Evolutionary conservation across 169 alveolate species (phyloP).

Genomic region (Plasmodium gallinaceum): DNA sequence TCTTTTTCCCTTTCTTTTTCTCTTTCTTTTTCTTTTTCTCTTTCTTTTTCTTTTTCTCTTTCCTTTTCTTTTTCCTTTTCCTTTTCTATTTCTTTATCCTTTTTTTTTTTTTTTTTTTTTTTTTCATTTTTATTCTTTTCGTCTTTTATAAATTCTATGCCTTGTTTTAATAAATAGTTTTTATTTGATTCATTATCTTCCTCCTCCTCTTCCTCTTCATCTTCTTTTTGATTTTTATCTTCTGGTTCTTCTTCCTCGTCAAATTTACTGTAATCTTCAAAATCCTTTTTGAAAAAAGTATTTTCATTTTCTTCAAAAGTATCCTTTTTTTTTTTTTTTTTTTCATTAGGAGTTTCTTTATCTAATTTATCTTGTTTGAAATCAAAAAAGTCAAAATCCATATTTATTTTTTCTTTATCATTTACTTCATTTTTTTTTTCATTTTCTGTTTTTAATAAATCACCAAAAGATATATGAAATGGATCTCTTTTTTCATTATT

Average conservation of each 20-base stretch:
- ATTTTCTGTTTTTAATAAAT: slow-evolving; percentile 33
- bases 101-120: neutral
- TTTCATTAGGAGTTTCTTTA: neutral
- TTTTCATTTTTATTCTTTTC: neutral
- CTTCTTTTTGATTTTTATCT: neutral
- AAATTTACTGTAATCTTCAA: too few species aligned
- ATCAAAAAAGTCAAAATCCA: slow-evolving; percentile 65
- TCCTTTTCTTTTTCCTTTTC: neutral
- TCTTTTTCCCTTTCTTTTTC: neutral
- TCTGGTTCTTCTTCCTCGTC: neutral
- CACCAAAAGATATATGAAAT: slow-evolving; percentile 20
- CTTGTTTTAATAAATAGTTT: too few species aligned
- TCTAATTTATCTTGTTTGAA: slow-evolving; percentile 21
- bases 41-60: slow-evolving; percentile 5
- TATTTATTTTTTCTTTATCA: slow-evolving; percentile 32
- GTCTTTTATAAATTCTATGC: neutral
- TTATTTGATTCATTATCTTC: neutral
- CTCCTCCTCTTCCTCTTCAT: neutral
- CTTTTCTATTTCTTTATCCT: neutral
- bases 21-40: slow-evolving; percentile 10
- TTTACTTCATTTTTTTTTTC: slow-evolving; percentile 14
- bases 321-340: neutral
- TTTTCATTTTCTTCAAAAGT: neutral
- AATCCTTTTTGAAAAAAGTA: too few species aligned
- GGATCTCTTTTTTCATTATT: neutral